Evolutionary conservation across 495 filamentous ascomycete species (phyloP).

Genomic region (Umbilicaria muhlenbergii): DNA sequence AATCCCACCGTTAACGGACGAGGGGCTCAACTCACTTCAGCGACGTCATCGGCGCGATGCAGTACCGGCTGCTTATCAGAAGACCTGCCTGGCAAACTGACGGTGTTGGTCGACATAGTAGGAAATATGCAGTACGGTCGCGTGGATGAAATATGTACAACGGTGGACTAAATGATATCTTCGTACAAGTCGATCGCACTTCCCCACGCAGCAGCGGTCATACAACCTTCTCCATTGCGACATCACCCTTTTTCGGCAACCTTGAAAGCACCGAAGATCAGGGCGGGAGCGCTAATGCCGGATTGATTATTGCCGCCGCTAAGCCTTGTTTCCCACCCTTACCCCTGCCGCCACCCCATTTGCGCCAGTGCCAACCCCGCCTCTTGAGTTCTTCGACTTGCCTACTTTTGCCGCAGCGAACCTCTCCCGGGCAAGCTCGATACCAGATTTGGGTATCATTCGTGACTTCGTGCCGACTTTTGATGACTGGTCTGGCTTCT

Average conservation of each 20-base stretch:
- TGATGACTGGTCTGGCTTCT: constrained; percentile 14
- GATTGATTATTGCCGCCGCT: neutral
- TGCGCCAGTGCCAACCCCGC: neutral
- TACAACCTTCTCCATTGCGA: neutral
- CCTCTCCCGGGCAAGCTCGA: constrained; percentile 32
- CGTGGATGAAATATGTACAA: neutral
- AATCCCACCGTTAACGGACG: too few relatives aligned
- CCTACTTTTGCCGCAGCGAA: constrained; percentile 13
- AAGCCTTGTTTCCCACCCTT: neutral
- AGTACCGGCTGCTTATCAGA: constrained; percentile 4
- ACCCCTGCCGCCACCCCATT: neutral
- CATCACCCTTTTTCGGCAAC: constrained; percentile 1
- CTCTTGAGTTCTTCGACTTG: neutral
- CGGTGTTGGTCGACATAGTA: too few relatives aligned
- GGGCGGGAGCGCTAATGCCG: neutral
- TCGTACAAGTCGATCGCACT: neutral
- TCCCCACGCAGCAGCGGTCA: neutral
- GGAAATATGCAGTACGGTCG: too few relatives aligned
- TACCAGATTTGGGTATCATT: constrained; percentile 21
- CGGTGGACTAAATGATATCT: neutral
- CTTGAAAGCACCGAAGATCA: too few relatives aligned
- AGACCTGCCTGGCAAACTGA: neutral
- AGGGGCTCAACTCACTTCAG: neutral
- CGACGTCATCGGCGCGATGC: constrained; percentile 9
- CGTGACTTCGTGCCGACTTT: constrained; percentile 12